Evolutionary conservation across 768 basidiomycete genomes (phyloP).

Genomic region (Rhodotorula sphaerocarpa): DNA sequence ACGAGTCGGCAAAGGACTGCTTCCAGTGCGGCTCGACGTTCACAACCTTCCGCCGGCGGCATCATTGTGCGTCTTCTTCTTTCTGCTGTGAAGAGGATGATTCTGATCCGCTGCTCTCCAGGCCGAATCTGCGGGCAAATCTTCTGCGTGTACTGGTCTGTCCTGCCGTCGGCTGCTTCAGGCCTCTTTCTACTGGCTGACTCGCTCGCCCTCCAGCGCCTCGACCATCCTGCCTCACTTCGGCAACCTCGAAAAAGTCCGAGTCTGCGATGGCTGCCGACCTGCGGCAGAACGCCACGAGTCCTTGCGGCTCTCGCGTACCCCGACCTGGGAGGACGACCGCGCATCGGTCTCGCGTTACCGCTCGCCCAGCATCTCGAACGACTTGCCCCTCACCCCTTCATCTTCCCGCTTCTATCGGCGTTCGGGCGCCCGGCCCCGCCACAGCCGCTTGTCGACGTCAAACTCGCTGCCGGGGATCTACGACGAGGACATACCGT

Average conservation of each 20-base stretch:
- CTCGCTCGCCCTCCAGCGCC: conserved; percentile 46
- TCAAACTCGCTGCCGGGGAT: background rate
- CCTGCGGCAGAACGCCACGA: conserved; percentile 8
- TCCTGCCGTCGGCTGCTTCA: background rate
- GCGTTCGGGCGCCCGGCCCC: background rate
- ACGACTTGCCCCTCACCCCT: conserved; percentile 70
- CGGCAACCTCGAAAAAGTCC: conserved; percentile 87
- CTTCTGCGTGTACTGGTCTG: conserved; percentile 81
- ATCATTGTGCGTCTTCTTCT: conserved; percentile 30
- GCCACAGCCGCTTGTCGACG: background rate
- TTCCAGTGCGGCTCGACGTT: conserved; percentile 35
- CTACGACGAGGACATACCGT: background rate
- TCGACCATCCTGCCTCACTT: conserved; percentile 91
- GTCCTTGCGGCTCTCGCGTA: conserved; percentile 41
- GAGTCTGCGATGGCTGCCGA: conserved; percentile 82
- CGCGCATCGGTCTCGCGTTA: background rate
- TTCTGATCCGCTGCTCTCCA: background rate
- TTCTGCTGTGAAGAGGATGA: background rate
- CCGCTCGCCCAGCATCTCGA: conserved; percentile 42
- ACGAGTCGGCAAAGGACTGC: conserved; percentile 78
- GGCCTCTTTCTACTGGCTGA: background rate
- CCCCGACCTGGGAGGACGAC: conserved; percentile 78
- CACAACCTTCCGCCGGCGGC: conserved; percentile 32
- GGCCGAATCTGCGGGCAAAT: conserved; percentile 63
- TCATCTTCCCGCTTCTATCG: conserved; percentile 61